Conservation (phyloP, 768 basidiomycete genomes). For the Botryobasidium botryosum region DNA sequence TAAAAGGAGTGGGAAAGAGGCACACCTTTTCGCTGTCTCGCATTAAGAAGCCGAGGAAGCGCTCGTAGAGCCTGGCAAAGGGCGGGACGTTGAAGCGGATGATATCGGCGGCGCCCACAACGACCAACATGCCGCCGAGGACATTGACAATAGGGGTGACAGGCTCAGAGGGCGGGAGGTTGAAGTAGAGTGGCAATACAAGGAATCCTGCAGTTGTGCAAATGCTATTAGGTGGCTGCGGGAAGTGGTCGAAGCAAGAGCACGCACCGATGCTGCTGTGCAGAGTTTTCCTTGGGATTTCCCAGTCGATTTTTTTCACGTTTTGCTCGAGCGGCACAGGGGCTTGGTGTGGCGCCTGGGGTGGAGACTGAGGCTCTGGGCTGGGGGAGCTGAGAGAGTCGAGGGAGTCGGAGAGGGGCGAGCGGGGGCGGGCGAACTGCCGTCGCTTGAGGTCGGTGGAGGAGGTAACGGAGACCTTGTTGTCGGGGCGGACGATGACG, state of each 20-base stretch:
- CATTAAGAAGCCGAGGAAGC: conserved; percentile 66
- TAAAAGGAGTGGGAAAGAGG: not conserved
- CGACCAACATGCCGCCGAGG: conserved; percentile 46
- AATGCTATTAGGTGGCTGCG: not conserved
- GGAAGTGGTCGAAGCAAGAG: not conserved
- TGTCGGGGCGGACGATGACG: no score
- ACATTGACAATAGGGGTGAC: conserved; percentile 37
- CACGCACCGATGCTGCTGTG: conserved; percentile 77
- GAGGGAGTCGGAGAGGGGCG: no score
- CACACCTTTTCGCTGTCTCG: conserved; percentile 68
- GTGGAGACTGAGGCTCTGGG: no score
- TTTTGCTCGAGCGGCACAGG: no score
- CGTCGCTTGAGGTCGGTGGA: no score
- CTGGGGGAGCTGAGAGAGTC: no score
- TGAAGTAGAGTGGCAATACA: conserved; percentile 39
- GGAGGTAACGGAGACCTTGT: no score
- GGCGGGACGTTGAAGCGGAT: conserved; percentile 47
- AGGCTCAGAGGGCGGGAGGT: conserved; percentile 28
- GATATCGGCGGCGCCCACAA: conserved; percentile 59
- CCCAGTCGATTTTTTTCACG: conserved; percentile 72
- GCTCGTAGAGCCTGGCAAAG: conserved; percentile 59
- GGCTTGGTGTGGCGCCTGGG: no score
- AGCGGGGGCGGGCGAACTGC: no score
- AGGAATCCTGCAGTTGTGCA: conserved; percentile 43
- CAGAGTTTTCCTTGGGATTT: conserved; percentile 73